Evolutionary conservation across 1,284 basidiomycete species (phyloP), one percentile per base, ranked within the genome.

Genomic region (Phlebopus sp.): DNA sequence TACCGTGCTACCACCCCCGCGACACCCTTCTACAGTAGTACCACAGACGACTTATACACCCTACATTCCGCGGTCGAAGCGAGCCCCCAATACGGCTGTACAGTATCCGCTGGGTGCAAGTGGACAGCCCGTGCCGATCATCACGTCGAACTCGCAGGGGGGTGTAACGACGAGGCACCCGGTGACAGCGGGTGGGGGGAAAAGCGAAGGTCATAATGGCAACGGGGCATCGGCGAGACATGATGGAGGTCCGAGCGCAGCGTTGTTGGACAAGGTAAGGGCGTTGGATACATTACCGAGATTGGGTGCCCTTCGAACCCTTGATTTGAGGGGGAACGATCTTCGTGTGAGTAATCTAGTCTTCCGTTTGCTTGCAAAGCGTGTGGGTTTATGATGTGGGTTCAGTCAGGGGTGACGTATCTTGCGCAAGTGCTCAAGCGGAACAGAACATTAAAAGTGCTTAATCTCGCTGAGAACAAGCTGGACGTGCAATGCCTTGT

Each of bases 351-450:
- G 88, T 74, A 23, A 45, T 46, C 29, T 50, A 25, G 18, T 15
- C 2, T 35, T 32, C 21, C 42, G 23, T 36, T 53, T 37, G 35
- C 51, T 43, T 52, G 42, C 27, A 50, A 34, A 45, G 43, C 42
- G 17, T n/a, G n/a, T 34, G 31, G 23, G 5, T 27, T 5, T 3
- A 6, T n/a, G 18, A 31, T 9, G 27, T 13, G 5, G 15, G 9
- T 43, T 46, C 37, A 45, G 45, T 59, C 18, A 15, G 3, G 3
- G 7, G 86, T 97, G 19, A 82, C 81, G 0, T 97, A 97, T 65
- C 82, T 99, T 35, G 89, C 93, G 0, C 94, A 97, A 69, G 95
- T 97, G 0, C 72, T 99, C 52, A 98, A 97, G 66, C 84, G 95
- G 36, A 99, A 99, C 67, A 77, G 94, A 25, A 98, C 96, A 1